Evolutionary conservation across 1,284 basidiomycete genomes (phyloP).

Genomic region (Ceratorhiza oryzae-sativae): DNA sequence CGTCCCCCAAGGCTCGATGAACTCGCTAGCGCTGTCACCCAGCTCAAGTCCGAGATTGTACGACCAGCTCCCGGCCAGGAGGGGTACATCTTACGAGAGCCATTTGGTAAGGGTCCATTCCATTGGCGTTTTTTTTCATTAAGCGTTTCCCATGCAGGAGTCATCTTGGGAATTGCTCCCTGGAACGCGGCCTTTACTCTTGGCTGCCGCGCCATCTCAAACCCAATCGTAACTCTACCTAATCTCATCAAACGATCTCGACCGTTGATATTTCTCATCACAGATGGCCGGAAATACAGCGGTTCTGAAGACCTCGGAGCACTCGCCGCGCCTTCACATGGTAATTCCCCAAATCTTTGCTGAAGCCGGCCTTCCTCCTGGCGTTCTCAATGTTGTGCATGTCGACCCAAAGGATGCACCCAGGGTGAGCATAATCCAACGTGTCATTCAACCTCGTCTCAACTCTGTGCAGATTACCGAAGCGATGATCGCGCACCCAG

Average conservation of each 20-base stretch:
- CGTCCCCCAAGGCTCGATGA: slow-evolving; percentile 44
- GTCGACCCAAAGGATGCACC: slow-evolving; percentile 52
- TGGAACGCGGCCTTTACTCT: slow-evolving; percentile 50
- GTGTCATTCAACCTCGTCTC: background rate
- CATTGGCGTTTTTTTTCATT: no score
- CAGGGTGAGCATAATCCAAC: slow-evolving; percentile 42
- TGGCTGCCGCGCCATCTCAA: slow-evolving; percentile 47
- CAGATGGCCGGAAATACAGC: slow-evolving; percentile 53
- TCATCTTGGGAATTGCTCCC: slow-evolving; percentile 46
- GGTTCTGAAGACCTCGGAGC: slow-evolving; percentile 48
- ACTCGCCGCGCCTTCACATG: slow-evolving; percentile 38
- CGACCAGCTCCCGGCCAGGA: slow-evolving; percentile 36
- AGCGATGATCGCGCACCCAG: slow-evolving; percentile 51
- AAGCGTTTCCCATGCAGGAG: slow-evolving; percentile 10
- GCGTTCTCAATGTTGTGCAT: slow-evolving; percentile 55
- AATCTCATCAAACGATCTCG: background rate
- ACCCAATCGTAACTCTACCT: slow-evolving; percentile 48
- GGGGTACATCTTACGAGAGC: slow-evolving; percentile 46
- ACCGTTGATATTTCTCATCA: background rate
- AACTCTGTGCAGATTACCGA: slow-evolving; percentile 45
- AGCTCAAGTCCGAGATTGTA: slow-evolving; percentile 45
- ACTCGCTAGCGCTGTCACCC: slow-evolving; percentile 43
- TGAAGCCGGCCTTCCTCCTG: slow-evolving; percentile 55
- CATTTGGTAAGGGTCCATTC: slow-evolving; percentile 42
- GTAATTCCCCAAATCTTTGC: slow-evolving; percentile 38